Evolutionary conservation across 345 rosid genomes (phyloP), one percentile per base, ranked within the genome.

Genomic region (Ceriops decandra): DNA sequence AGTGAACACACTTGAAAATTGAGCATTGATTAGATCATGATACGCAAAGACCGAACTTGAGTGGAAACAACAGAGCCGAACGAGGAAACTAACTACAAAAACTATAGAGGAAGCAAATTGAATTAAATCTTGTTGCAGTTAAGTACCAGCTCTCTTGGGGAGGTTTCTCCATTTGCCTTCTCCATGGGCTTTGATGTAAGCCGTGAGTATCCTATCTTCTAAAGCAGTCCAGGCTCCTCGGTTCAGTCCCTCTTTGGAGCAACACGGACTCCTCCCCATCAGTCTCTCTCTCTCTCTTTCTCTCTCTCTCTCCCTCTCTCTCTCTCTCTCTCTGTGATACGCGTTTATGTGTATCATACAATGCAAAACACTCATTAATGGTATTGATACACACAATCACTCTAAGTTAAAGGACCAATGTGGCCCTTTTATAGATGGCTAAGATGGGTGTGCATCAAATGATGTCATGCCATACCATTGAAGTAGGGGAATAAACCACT

Each of bases 181-280:
- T 13, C 72, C 72, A 60, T 68, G 65, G 31, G 49, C 60, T 68
- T 53, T 67, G 22, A 67, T 59, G 33, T 67, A 36, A 21, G 17
- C 62, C 10, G 21, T 36, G 1, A 67, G 70, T 53, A 67, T 59
- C 5, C 31, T 15, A 33, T 67, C 70, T 17, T 67, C 70, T 2
- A 33, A 17, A 24, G 70, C 52, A 24, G 62, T 54, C 70, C 62
- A 67, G 24, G 51, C 42, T 54, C 70, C 70, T 67, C 62, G 56
- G 52, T 56, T 67, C 6, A 67, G 70, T 35, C 52, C 62, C 33
- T 24, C 62, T 32, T 67, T 67, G 13, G 61, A 56, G 84, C 88
- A 42, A 53, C 49, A 32, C 17, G 52, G 32, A 35, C 60, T 66
- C 57, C 61, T 66, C 1, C 52, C 70, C 70, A 67, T 67, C 27